Base-by-base conservation (phyloP, 106 monocot genomes). In the Gastrodia elata region DNA sequence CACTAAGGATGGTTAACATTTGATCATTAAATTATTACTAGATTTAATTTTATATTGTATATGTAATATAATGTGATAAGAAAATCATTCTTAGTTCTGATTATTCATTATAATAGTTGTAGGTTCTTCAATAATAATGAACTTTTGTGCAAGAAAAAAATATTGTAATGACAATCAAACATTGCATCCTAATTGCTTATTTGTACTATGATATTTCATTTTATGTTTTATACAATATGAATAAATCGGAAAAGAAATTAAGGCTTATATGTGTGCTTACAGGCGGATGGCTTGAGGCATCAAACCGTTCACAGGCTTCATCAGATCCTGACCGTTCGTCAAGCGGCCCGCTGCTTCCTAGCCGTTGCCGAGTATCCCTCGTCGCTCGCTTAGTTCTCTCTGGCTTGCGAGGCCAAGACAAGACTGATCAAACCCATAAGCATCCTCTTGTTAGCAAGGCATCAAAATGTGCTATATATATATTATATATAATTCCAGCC, bases 311-410 rank as follows among this genome's bases (percentile, higher is more conserved):
- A 91, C 74, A 68, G 85, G 80, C 84, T 91, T 24, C 80, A 87
- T 71, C 91, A 87, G 74, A 70, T 87, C 37, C 67, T 91, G 80
- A 87, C 87, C 5, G 74, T 81, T 22, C 80, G 85, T 8, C 91
- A 91, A 73, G 77, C 77, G 44, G 91, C 91, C 0, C 80, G 84
- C 14, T 87, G 87, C 74, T 78, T 87, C 79, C 68, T 91, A 16
- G 80, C 91, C 33, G 79, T 87, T 2, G 84, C 87, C 18, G 91
- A 91, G 58, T 87, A 91, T 85, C 78, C 91, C 87, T 49, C 91
- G 91, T 70, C 91, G 87, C 28, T 85, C 91, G 13, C 68, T 91
- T 36, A 91, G 91, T 79, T 87, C 91, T 36, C 87, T 91, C 40
- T 91, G 91, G 91, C 74, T 85, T 33, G 71, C 91, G 27, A 77